phyloP scores from a whole-genome alignment of 176 grass and related monocot genomes.

The Microstegium vimineum region DNA sequence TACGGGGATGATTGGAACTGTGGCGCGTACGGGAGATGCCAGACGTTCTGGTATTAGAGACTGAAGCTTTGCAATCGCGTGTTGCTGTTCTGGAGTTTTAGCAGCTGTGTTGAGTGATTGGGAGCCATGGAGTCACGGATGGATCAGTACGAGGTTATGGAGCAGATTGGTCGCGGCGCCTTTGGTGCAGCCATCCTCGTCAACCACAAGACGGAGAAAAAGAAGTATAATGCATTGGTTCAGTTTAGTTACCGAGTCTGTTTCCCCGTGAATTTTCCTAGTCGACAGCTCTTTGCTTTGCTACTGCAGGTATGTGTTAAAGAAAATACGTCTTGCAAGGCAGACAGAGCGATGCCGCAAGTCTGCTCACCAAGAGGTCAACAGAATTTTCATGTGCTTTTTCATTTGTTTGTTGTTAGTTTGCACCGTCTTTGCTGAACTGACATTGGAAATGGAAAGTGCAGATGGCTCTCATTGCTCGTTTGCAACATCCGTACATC shows the following conservation, averaged over 20 bases:
- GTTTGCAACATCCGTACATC: constrained; percentile 87
- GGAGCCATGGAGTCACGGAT: constrained; percentile 85
- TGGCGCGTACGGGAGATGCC: neutral
- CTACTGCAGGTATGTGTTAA: too few species aligned
- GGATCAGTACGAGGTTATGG: constrained; percentile 97
- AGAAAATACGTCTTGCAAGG: too few species aligned
- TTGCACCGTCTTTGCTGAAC: neutral
- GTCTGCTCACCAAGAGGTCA: too few species aligned
- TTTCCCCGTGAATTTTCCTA: constrained; percentile 11
- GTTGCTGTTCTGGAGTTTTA: constrained; percentile 11
- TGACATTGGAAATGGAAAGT: constrained; percentile 26
- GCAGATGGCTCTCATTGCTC: constrained; percentile 98
- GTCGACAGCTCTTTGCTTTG: neutral
- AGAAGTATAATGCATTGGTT: too few species aligned
- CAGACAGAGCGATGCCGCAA: too few species aligned
- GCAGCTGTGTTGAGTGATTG: neutral
- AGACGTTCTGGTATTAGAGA: neutral
- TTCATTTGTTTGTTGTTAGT: neutral
- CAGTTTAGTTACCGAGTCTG: too few species aligned
- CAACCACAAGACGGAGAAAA: too few species aligned
- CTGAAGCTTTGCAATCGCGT: neutral
- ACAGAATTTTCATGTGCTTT: neutral
- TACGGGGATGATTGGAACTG: constrained; percentile 13
- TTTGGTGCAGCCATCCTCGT: constrained; percentile 62
- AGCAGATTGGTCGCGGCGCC: constrained; percentile 94